Conservation (phyloP, 148 eudicot species). For the Polygonum aviculare region DNA sequence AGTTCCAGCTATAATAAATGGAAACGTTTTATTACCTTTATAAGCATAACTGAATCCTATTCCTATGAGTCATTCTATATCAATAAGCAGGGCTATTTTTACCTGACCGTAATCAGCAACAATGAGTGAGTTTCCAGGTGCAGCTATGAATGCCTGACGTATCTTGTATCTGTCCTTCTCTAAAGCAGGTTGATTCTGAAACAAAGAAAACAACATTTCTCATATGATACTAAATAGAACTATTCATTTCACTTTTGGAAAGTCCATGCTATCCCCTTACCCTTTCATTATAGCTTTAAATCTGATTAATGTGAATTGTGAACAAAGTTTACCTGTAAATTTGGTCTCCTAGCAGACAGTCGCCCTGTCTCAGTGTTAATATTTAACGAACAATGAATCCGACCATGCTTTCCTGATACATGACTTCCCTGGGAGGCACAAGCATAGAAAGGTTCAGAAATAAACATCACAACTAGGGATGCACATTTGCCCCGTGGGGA, state of each 20-base stretch:
- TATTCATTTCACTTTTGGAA: not conserved
- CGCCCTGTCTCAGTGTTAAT: slow-evolving; percentile 98
- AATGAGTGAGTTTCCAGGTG: slow-evolving; percentile 82
- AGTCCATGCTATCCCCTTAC: not conserved
- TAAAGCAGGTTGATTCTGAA: slow-evolving; percentile 96
- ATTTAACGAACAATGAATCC: slow-evolving; percentile 93
- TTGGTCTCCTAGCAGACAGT: slow-evolving; percentile 94
- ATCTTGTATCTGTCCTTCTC: slow-evolving; percentile 98
- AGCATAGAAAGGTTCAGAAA: not conserved
- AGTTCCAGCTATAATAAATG: slow-evolving; percentile 61
- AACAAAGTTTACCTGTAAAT: slow-evolving; percentile 57
- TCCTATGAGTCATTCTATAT: not conserved
- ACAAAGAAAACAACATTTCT: slow-evolving; percentile 13
- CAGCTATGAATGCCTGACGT: slow-evolving; percentile 90
- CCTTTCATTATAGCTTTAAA: not conserved
- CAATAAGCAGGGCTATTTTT: not conserved
- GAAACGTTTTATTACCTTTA: not conserved
- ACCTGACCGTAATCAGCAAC: slow-evolving; percentile 99
- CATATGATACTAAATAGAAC: not conserved
- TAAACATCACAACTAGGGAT: too few relatives aligned
- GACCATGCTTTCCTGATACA: slow-evolving; percentile 76
- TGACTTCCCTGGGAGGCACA: slow-evolving; percentile 53
- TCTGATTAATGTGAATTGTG: not conserved
- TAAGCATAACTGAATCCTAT: not conserved
- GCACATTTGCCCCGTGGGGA: too few relatives aligned